Conservation (phyloP, 129 eudicot species). For the carrot (Daucus carota) region DH1_v3.0 NC_030387.2:40062501-40063000, state of each 20-base stretch:
- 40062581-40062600: neutral
- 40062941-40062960: neutral
- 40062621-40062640: neutral
- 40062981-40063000: conserved; percentile 25
- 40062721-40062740: neutral
- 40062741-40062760: neutral
- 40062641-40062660: neutral
- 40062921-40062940: conserved; percentile 2
- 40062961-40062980: neutral
- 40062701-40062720: neutral
- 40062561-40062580: no score
- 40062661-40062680: neutral
- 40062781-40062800: conserved; percentile 70
- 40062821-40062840: conserved; percentile 68
- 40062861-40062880: conserved; percentile 72
- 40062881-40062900: conserved; percentile 69
- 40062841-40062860: conserved; percentile 69
- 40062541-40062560: neutral
- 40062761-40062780: conserved; percentile 12
- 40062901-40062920: conserved; percentile 58
- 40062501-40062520: neutral
- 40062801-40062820: conserved; percentile 56
- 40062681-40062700: conserved; percentile 1
- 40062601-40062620: neutral
- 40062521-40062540: neutral